Evolutionary conservation across 2,329 filamentous ascomycete species (phyloP), one percentile per base, ranked within the genome.

Genomic region (Trichoderma polysporum): DNA sequence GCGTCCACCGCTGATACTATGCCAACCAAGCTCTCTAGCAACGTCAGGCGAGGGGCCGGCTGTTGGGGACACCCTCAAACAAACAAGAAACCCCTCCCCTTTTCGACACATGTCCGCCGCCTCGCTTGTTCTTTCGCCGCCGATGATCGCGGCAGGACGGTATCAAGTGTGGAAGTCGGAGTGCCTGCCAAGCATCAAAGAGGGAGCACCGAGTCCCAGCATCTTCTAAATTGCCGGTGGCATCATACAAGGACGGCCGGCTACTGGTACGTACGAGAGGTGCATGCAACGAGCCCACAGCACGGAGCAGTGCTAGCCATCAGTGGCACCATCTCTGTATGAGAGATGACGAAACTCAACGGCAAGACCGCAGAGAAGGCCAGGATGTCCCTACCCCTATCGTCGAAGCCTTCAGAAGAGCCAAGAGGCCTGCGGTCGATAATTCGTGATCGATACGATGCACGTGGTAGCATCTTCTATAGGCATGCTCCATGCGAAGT

Each of bases 61-160:
- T 15, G 35, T 12, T 31, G 35, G 39, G 62, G 45, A 17, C 49
- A 13, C 12, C 39, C 37, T n/a, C n/a, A n/a, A n/a, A n/a, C 52
- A 66, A 59, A 66, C 62, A 50, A 37, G n/a, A n/a, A 60, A 31
- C 9, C 59, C 31, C 39, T 49, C 62, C 62, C 53, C 62, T 59
- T 58, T 66, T 58, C 41, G 62, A 66, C 41, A 60, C 49, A 64
- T 29, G 27, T 56, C 53, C 53, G 53, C 60, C 35, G 50, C 60
- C 47, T 64, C 49, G 60, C 60, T 64, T 64, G 53, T 27, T 25
- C 49, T 25, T 29, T 54, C 37, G 60, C 60, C 60, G 60, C 60
- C 60, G 60, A 19, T 56, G 60, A 64, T 64, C 60, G 25, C 60
- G 60, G 50, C 49, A 54, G 60, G 37, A 56, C 13, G 60, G 50